Conservation (phyloP, 306 rosid species). For the Mimosa pudica region DNA sequence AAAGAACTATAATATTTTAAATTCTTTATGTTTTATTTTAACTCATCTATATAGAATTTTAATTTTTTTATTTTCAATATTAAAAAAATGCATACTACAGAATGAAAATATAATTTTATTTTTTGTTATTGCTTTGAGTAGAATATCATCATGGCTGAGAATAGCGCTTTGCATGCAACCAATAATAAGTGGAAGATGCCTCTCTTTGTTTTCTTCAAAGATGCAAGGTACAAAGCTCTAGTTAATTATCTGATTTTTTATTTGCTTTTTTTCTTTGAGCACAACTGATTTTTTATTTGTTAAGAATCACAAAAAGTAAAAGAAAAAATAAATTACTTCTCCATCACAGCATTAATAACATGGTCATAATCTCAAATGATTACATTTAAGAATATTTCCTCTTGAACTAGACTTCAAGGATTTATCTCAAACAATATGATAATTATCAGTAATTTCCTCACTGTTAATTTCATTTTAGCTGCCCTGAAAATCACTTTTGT, state of each 20-base stretch:
- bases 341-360: not conserved
- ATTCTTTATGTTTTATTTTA: not conserved
- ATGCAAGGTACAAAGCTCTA: slow-evolving; percentile 52
- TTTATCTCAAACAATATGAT: not conserved
- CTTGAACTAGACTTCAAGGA: not conserved
- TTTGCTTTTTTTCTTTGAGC: not conserved
- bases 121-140: not conserved
- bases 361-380: not conserved
- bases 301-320: not conserved
- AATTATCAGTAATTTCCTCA: not conserved
- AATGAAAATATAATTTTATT: not conserved
- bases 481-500: not conserved
- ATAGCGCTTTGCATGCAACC: slow-evolving; percentile 26
- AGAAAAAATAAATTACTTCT: not conserved
- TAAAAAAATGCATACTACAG: not conserved
- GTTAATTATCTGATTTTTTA: not conserved
- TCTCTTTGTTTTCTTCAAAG: slow-evolving; percentile 72
- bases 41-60: not conserved
- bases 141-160: slow-evolving; percentile 46
- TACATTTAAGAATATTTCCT: not conserved
- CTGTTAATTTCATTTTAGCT: not conserved
- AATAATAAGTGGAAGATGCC: slow-evolving; percentile 56
- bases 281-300: not conserved
- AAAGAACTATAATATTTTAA: not conserved
- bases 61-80: not conserved